Evolutionary conservation across 2,329 filamentous ascomycete genomes (phyloP).

Genomic region (Clarireedia paspali): DNA sequence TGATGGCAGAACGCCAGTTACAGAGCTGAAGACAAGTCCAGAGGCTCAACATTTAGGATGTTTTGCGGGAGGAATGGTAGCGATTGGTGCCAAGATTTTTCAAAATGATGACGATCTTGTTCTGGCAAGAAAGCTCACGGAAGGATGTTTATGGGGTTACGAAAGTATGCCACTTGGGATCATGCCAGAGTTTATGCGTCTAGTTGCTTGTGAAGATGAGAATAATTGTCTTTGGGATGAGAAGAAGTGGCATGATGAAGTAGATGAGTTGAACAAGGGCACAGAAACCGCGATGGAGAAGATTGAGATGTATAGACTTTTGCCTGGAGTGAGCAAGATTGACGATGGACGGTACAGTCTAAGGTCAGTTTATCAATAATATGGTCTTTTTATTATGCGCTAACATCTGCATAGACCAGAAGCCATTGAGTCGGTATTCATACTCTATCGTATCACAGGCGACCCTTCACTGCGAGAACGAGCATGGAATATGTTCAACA

Average conservation of each 20-base stretch:
- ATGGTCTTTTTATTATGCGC: neutral
- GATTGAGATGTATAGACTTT: slow-evolving; percentile 7
- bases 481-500: slow-evolving; percentile 41
- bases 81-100: slow-evolving; percentile 56
- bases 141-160: slow-evolving; percentile 58
- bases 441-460: slow-evolving; percentile 38
- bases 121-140: slow-evolving; percentile 47
- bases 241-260: slow-evolving; percentile 5
- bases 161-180: slow-evolving; percentile 47
- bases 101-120: slow-evolving; percentile 43
- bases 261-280: slow-evolving; percentile 3
- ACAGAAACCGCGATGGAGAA: slow-evolving; percentile 6
- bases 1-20: neutral
- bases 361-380: slow-evolving; percentile 10
- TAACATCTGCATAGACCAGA: slow-evolving; percentile 39
- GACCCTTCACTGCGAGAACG: slow-evolving; percentile 31
- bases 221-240: slow-evolving; percentile 19
- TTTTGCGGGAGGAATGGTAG: slow-evolving; percentile 65
- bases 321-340: slow-evolving; percentile 11
- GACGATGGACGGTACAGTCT: slow-evolving; percentile 12
- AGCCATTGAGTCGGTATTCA: slow-evolving; percentile 60
- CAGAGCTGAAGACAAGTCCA: slow-evolving; percentile 24
- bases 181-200: slow-evolving; percentile 51
- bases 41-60: slow-evolving; percentile 59
- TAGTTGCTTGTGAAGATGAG: slow-evolving; percentile 14